Percentiles rank a stretch among this genome's conserved stretches.
phyloP scores from a whole-genome alignment of 176 grass and related monocot genomes.

The Microstegium vimineum region DNA sequence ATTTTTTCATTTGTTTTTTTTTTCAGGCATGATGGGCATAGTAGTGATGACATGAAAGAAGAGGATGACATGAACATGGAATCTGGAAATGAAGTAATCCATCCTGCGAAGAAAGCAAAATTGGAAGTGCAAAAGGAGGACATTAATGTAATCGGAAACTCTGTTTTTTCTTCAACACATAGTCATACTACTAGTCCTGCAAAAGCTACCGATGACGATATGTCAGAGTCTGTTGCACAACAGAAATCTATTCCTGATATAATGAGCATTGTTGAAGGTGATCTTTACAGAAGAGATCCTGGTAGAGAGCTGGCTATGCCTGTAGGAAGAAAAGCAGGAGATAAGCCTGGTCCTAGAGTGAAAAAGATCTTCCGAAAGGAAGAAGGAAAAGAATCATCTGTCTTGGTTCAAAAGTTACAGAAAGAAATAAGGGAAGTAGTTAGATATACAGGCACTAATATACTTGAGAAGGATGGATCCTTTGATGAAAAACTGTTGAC shows the following conservation, averaged over 20 bases:
- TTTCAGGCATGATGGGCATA: slow-evolving; percentile 33
- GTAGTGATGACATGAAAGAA: slow-evolving; percentile 8
- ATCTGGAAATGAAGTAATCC: slow-evolving; percentile 29
- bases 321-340: slow-evolving; percentile 55
- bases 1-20: slow-evolving; percentile 23
- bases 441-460: slow-evolving; percentile 40
- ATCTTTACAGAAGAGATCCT: slow-evolving; percentile 42
- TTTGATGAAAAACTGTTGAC: slow-evolving; percentile 84
- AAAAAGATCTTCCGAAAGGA: slow-evolving; percentile 85
- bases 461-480: slow-evolving; percentile 45
- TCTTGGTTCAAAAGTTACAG: slow-evolving; percentile 70
- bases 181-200: slow-evolving; percentile 18
- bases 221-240: slow-evolving; percentile 24
- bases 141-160: slow-evolving; percentile 18
- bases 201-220: slow-evolving; percentile 31
- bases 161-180: slow-evolving; percentile 7
- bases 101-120: slow-evolving; percentile 52
- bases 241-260: slow-evolving; percentile 61
- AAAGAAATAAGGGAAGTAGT: slow-evolving; percentile 74
- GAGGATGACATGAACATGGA: not conserved
- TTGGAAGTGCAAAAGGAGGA: slow-evolving; percentile 27
- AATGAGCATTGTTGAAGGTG: slow-evolving; percentile 79
- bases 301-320: slow-evolving; percentile 45
- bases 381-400: slow-evolving; percentile 63
- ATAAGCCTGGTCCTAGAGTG: slow-evolving; percentile 63